phyloP scores from a whole-genome alignment of 106 monocot species.

The Dioscorea alata region DNA sequence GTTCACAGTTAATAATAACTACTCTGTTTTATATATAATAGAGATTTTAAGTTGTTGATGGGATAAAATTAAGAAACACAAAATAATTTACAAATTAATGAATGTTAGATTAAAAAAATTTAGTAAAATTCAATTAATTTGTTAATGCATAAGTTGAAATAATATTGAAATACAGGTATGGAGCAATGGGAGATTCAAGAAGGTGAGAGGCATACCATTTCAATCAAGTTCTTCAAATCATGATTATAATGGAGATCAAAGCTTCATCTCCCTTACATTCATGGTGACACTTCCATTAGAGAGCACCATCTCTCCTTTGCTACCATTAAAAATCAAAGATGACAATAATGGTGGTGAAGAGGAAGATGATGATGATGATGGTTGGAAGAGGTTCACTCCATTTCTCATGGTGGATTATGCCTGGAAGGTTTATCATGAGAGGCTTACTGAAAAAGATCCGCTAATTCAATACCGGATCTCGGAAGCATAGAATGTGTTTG shows the following conservation, averaged over 20 bases:
- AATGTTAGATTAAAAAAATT: too few species aligned
- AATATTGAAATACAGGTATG: constrained; percentile 33
- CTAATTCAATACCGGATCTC: constrained; percentile 21
- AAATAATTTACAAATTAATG: neutral
- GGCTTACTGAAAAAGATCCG: constrained; percentile 25
- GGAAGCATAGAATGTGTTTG: too few species aligned
- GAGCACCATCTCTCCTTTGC: constrained; percentile 18
- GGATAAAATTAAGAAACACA: neutral
- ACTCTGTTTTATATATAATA: too few species aligned
- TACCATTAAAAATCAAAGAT: neutral
- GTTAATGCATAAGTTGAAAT: neutral
- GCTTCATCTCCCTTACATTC: constrained; percentile 24
- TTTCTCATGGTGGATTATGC: too few species aligned
- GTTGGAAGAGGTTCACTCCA: too few species aligned
- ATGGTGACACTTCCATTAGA: constrained; percentile 36
- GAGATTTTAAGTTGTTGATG: too few species aligned
- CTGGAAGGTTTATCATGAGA: constrained; percentile 35
- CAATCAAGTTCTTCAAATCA: neutral
- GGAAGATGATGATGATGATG: neutral
- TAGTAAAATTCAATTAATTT: too few species aligned
- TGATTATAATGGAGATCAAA: neutral
- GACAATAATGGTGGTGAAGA: neutral
- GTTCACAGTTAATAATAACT: too few species aligned
- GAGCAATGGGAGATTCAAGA: constrained; percentile 64
- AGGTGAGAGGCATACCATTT: constrained; percentile 32